These are phyloP conservation scores for Coemansia sp. DNA, from an alignment of 192 early-diverging fungal genomes.

Conservation along the genomic window DNA sequence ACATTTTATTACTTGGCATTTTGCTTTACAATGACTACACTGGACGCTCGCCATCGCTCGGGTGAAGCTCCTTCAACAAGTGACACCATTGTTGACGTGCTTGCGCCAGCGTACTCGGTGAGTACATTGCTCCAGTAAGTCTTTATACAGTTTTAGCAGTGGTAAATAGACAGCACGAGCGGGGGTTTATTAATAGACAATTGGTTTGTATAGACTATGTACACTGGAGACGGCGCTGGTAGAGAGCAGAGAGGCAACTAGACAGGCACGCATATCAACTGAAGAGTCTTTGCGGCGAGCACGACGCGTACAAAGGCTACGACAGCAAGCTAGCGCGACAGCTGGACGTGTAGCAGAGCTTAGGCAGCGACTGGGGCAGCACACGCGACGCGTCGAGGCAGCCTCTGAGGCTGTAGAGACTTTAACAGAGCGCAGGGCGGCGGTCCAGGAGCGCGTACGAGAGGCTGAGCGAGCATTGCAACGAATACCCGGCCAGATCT, in stretches of 20 bases:
- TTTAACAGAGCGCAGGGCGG: neutral
- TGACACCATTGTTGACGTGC: neutral
- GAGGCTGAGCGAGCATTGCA: neutral
- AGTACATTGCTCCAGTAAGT: neutral
- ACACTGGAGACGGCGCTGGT: slow-evolving; percentile 8
- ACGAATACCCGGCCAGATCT: neutral
- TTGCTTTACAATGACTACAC: neutral
- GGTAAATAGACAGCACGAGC: neutral
- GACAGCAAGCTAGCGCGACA: neutral
- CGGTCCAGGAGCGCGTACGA: neutral
- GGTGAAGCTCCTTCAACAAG: neutral
- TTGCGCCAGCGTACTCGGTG: neutral
- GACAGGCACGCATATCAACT: neutral
- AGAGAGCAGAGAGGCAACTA: neutral
- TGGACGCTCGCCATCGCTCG: neutral
- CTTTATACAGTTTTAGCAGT: neutral
- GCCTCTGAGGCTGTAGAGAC: slow-evolving; percentile 14
- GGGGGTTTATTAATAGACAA: neutral
- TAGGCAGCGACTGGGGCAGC: neutral
- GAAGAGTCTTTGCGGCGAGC: slow-evolving; percentile 8
- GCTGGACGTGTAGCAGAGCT: neutral
- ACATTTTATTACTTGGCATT: neutral
- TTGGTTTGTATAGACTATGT: slow-evolving; percentile 12
- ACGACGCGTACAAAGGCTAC: slow-evolving; percentile 5
- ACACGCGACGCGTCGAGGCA: slow-evolving; percentile 21